Conservation (phyloP, 805 yeast genomes). For the Candida orba region DNA sequence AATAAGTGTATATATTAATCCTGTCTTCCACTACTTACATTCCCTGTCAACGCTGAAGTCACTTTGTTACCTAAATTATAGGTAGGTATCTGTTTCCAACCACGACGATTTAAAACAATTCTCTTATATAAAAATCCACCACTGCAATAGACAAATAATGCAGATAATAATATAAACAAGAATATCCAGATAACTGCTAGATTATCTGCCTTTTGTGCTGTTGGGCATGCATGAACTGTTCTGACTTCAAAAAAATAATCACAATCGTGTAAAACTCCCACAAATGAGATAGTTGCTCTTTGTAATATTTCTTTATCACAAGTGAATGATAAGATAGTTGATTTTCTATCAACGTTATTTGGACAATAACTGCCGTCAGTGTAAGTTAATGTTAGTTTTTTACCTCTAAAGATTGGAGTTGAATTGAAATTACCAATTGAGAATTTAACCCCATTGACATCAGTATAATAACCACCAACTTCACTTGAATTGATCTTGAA, state of each 20-base stretch:
- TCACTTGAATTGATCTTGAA: conserved; percentile 29
- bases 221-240: conserved; percentile 82
- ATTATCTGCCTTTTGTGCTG: conserved; percentile 60
- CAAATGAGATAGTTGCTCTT: conserved; percentile 58
- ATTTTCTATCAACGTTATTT: conserved; percentile 47
- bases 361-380: conserved; percentile 59
- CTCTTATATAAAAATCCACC: conserved; percentile 33
- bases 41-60: conserved; percentile 20
- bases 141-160: conserved; percentile 34
- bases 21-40: conserved; percentile 16
- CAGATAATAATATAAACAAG: conserved; percentile 39
- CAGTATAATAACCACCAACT: conserved; percentile 54
- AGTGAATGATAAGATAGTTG: conserved; percentile 62
- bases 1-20: neutral
- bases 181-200: conserved; percentile 62
- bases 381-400: conserved; percentile 63
- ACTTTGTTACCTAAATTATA: conserved; percentile 21
- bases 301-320: conserved; percentile 71
- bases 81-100: conserved; percentile 29
- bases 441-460: conserved; percentile 33
- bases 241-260: conserved; percentile 78
- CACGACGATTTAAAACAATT: conserved; percentile 29
- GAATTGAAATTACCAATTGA: conserved; percentile 60
- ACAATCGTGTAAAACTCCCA: conserved; percentile 72
- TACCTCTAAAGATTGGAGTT: conserved; percentile 62